A percentile compares a stretch with the other conserved stretches of the same genome.
Evolutionary conservation across 208 protist genomes (phyloP).

Genomic region (Crithidia fasciculata): DNA sequence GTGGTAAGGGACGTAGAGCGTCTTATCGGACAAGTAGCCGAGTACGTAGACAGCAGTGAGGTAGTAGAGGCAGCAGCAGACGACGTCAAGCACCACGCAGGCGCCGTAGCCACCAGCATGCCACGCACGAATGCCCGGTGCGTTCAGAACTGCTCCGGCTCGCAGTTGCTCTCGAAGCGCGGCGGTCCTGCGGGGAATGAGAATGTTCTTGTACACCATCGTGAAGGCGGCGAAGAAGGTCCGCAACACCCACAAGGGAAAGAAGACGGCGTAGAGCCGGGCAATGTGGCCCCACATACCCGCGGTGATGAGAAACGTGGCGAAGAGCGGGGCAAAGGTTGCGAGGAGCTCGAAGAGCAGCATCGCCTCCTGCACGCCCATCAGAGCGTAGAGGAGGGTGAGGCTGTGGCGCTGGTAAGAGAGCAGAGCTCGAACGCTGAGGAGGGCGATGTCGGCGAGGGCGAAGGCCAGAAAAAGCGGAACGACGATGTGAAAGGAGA

Average conservation of each 20-base stretch:
- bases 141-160: neutral
- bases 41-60: constrained; percentile 41
- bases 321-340: constrained; percentile 31
- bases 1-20: constrained; percentile 54
- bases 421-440: constrained; percentile 43
- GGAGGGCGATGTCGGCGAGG: constrained; percentile 42
- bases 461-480: constrained; percentile 23
- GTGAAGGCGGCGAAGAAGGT: constrained; percentile 52
- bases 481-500: constrained; percentile 27
- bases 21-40: constrained; percentile 51
- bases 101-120: constrained; percentile 46
- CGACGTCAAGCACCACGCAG: constrained; percentile 39
- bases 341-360: constrained; percentile 40
- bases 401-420: constrained; percentile 16
- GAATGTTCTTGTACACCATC: constrained; percentile 48
- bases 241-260: constrained; percentile 42
- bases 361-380: constrained; percentile 51
- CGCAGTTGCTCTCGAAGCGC: neutral
- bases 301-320: constrained; percentile 47
- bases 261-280: constrained; percentile 20
- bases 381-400: constrained; percentile 34
- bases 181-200: constrained; percentile 27
- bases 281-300: constrained; percentile 36
- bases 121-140: constrained; percentile 34
- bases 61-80: constrained; percentile 40